Evolutionary conservation across 208 protist species (phyloP), one percentile per base, ranked within the genome.

Genomic region (Naegleria gruberi): DNA sequence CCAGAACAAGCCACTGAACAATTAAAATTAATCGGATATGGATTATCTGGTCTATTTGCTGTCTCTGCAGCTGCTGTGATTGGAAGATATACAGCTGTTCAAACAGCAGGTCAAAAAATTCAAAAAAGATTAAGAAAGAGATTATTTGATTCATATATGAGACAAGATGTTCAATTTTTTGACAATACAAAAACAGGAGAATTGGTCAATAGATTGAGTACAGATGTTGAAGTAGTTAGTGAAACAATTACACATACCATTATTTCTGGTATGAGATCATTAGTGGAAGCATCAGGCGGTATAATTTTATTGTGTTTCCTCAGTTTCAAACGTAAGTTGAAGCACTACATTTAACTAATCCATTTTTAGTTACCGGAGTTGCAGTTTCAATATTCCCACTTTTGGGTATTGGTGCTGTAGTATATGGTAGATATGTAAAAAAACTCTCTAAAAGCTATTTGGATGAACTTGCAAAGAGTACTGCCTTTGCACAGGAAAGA

Each of bases 401-500:
- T 0, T 17, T 89, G 8, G 85, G 44, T 26, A 43, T 89, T n/a
- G 46, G 15, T 1, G 46, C 46, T 15, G 46, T 73, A 4, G n/a
- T 74, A 0, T 73, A 74, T 43, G 45, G 46, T 43, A 7, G 12
- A 42, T 74, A 89, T 2, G 46, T 89, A 7, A 55, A 74, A 8
- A 74, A 73, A 43, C 19, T 89, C 3, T 40, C 41, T 17, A 87
- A 87, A 43, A 34, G 55, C 8, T 51, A 87, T 55, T 34, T 87
- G 44, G 82, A 96, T 85, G 94, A 95, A 26, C 90, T 97, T 34
- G 95, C 96, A 23, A 92, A 94, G 43, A 95, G 94, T 90, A 94
- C 92, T 65, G 94, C 93, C 47, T 94, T 96, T 6, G 95, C 95
- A 42, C 92, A 95, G 91, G 95, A 97, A 92, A 93, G 94, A 30